Base-by-base conservation (phyloP, 495 filamentous ascomycete genomes). In the Penicillium riverlandense region DNA sequence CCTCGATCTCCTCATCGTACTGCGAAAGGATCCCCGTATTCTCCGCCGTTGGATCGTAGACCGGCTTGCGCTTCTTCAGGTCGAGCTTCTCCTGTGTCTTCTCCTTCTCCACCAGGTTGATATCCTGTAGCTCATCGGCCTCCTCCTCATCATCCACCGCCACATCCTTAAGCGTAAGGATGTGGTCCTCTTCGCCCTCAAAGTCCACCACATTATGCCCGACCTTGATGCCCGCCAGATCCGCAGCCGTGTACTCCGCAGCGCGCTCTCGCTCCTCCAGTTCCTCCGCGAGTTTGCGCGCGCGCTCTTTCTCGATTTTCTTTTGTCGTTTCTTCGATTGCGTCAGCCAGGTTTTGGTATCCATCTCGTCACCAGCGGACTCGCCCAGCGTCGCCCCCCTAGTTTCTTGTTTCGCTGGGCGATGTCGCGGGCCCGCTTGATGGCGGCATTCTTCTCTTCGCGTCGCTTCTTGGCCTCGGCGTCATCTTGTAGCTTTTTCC, bases 1-100 rank as follows among this genome's bases (percentile, higher is more conserved):
- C 90, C 34, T 87, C 79, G 38, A 96, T 95, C 55, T 94, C 90
- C 56, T 96, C 91, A 52, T 97, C 92, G 58, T 98, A 98, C 45
- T 98, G 88, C 15, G 80, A 75, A 37, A 98, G 68, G 27, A 98
- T 76, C 38, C 71, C 75, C 44, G 80, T 70, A 40, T 80, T 84
- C 41, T 75, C 76, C 43, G 80, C 80, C 11, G 79, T 71, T 2
- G 90, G 90, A 53, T 97, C 85, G 54, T 98, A 98, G 2, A 82
- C 79, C 0, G 86, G 86, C 65, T 86, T 89, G 65, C 87, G 88
- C 78, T 92, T 96, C 74, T 96, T 96, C 37, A 90, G 64, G 41
- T 91, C 82, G 11, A 95, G 66, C 54, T 75, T 83, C 62, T 96
- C 85, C 12, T 76, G 70, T 27, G 90, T 65, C 57, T 76, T 85